These are phyloP conservation scores for Tephrocybe sp. DNA, from an alignment of 768 basidiomycete species.

Conservation along the genomic window DNA sequence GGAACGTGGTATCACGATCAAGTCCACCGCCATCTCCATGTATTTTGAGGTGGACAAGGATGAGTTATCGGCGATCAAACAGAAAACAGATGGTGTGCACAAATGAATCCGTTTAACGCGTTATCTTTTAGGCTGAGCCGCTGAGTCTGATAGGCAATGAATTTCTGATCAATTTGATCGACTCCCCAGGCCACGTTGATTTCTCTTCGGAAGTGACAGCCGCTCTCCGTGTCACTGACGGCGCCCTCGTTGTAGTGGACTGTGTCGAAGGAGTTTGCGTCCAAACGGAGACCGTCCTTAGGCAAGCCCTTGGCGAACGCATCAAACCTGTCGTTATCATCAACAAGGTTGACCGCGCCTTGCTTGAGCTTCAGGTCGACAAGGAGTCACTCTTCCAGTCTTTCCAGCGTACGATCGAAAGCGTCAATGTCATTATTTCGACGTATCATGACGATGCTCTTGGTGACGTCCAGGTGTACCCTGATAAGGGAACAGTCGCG, in stretches of 20 bases:
- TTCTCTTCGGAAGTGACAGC: slow-evolving; percentile 99
- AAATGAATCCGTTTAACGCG: slow-evolving; percentile 1
- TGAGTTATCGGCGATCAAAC: slow-evolving; percentile 79
- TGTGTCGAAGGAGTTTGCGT: slow-evolving; percentile 99
- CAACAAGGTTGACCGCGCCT: slow-evolving; percentile 99
- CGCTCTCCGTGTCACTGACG: slow-evolving; percentile 98
- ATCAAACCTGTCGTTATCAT: slow-evolving; percentile 99
- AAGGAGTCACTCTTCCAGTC: slow-evolving; percentile 98
- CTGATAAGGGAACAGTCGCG: slow-evolving; percentile 96
- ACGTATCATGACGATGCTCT: slow-evolving; percentile 93
- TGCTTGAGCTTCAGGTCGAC: slow-evolving; percentile 95
- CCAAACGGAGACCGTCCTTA: slow-evolving; percentile 98
- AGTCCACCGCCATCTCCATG: slow-evolving; percentile 99
- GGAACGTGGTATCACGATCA: slow-evolving; percentile 99
- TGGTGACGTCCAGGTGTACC: slow-evolving; percentile 98
- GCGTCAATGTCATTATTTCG: slow-evolving; percentile 96
- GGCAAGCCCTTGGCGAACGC: slow-evolving; percentile 95
- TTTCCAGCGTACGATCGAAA: slow-evolving; percentile 96
- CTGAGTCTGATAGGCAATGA: slow-evolving; percentile 63
- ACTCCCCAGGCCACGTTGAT: slow-evolving; percentile 99
- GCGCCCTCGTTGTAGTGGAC: slow-evolving; percentile 99
- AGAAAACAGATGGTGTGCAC: slow-evolving; percentile 84
- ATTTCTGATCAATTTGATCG: slow-evolving; percentile 90
- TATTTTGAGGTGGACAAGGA: slow-evolving; percentile 96
- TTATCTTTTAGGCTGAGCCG: not conserved